phyloP scores from a whole-genome alignment of 2,329 filamentous ascomycete species.

The Reticulascus tulasneorum region DNA sequence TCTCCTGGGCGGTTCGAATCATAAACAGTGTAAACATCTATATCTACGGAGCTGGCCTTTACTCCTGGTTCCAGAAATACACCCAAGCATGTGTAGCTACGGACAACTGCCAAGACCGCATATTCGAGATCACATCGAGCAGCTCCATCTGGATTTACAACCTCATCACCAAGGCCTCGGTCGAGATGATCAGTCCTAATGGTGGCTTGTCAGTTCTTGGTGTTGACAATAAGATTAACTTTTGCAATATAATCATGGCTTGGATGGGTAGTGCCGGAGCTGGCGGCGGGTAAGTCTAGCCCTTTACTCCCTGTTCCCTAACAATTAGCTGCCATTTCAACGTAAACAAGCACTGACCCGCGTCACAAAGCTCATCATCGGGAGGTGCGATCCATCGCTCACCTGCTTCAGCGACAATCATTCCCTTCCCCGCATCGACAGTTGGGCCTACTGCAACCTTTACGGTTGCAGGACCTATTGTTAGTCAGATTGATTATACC shows the following conservation, averaged over 20 bases:
- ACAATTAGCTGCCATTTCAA: too few species aligned
- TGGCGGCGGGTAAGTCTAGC: too few species aligned
- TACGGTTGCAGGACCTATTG: too few species aligned
- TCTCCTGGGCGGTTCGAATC: slow-evolving; percentile 58
- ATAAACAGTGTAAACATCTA: background rate
- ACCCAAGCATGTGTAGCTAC: slow-evolving; percentile 27
- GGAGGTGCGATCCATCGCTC: too few species aligned
- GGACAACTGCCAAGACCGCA: slow-evolving; percentile 34
- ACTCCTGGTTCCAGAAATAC: slow-evolving; percentile 58
- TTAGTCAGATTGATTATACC: too few species aligned
- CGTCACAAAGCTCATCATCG: too few species aligned
- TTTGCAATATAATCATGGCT: background rate
- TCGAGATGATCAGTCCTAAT: slow-evolving; percentile 1
- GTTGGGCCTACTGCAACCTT: too few species aligned
- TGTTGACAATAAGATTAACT: background rate
- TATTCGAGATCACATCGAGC: slow-evolving; percentile 29
- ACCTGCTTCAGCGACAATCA: too few species aligned
- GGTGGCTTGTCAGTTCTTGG: too few species aligned
- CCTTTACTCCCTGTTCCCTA: too few species aligned
- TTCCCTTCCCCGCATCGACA: too few species aligned
- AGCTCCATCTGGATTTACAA: slow-evolving; percentile 1
- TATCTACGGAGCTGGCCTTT: slow-evolving; percentile 40
- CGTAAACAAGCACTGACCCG: too few species aligned
- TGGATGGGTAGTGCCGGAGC: background rate
- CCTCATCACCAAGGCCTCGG: background rate